Percentiles rank a stretch among this genome's conserved stretches.
Conservation (phyloP, 495 filamentous ascomycete genomes). For the Neurospora sp. region DNA sequence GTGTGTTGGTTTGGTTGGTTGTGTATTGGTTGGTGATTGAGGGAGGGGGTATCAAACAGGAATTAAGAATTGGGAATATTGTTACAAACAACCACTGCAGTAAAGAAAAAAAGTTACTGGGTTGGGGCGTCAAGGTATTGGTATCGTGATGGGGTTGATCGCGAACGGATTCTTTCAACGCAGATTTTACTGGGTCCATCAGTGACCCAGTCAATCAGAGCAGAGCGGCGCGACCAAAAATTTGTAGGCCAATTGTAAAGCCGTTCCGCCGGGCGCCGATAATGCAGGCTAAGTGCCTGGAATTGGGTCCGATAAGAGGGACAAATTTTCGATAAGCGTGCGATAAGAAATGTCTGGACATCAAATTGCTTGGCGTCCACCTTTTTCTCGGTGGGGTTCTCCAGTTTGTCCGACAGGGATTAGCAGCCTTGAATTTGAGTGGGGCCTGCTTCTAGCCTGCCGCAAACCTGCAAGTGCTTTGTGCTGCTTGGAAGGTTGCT, state of each 20-base stretch:
- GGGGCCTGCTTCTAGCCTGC: neutral
- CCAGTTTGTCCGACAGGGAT: neutral
- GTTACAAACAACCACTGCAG: neutral
- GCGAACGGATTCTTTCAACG: neutral
- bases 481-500: neutral
- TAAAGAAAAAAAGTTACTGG: neutral
- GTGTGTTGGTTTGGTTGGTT: neutral
- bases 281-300: neutral
- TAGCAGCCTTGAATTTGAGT: neutral
- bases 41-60: neutral
- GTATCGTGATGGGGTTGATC: neutral
- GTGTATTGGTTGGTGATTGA: neutral
- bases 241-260: conserved; percentile 23
- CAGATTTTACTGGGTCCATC: conserved; percentile 14
- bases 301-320: neutral
- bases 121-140: neutral
- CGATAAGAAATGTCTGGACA: neutral
- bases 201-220: conserved; percentile 2
- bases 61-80: neutral
- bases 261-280: conserved; percentile 8
- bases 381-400: neutral
- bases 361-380: neutral
- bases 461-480: neutral
- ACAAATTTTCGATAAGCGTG: neutral
- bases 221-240: conserved; percentile 7